Evolutionary conservation across 169 alveolate genomes (phyloP).

Genomic region (Plasmodium malariae): DNA sequence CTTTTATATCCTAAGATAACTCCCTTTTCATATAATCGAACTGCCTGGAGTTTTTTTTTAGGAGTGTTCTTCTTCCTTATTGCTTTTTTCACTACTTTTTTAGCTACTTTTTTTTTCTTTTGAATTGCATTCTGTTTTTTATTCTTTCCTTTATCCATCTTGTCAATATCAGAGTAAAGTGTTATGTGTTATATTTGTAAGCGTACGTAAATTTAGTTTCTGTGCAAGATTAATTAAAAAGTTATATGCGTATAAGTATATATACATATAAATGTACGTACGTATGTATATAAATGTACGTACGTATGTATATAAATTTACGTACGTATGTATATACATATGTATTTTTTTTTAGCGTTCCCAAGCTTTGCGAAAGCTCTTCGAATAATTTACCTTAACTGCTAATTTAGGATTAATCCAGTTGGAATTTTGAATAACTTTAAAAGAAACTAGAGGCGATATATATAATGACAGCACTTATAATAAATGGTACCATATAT

Average conservation of each 20-base stretch:
- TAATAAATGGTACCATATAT: too few relatives aligned
- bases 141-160: conserved; percentile 31
- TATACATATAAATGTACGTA: background rate
- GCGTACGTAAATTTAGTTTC: background rate
- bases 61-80: conserved; percentile 56
- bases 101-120: conserved; percentile 5
- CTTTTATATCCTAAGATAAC: conserved; percentile 94
- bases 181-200: conserved; percentile 2
- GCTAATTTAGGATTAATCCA: too few relatives aligned
- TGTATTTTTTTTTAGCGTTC: conserved; percentile 14
- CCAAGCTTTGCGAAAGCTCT: too few relatives aligned
- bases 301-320: background rate
- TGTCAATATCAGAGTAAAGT: background rate
- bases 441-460: too few relatives aligned
- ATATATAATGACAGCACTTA: too few relatives aligned
- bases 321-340: background rate
- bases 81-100: conserved; percentile 54
- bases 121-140: conserved; percentile 2
- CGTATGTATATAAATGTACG: background rate
- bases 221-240: background rate
- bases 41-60: conserved; percentile 88
- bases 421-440: too few relatives aligned
- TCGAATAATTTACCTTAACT: too few relatives aligned
- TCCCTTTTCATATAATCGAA: conserved; percentile 93
- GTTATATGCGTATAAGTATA: background rate